phyloP scores from a whole-genome alignment of 768 basidiomycete species.

The Boletus rubroflammeus region DNA sequence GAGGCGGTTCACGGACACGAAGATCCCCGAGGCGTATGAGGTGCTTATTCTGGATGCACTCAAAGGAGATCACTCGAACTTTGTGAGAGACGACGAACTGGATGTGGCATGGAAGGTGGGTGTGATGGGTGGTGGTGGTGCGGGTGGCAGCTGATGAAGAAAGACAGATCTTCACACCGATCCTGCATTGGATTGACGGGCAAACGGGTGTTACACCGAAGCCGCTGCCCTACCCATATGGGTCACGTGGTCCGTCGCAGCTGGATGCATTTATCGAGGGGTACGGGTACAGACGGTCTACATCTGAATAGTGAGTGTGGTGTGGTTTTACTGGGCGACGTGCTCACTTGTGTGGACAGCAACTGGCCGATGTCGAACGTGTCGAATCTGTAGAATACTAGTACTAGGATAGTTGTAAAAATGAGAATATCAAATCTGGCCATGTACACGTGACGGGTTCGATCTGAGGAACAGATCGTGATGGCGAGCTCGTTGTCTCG shows the following conservation, averaged over 20 bases:
- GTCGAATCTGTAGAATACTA: constrained; percentile 26
- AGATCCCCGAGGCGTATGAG: constrained; percentile 97
- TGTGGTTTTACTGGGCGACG: neutral
- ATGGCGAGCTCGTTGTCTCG: constrained; percentile 19
- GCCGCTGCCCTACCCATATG: constrained; percentile 83
- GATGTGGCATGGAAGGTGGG: constrained; percentile 96
- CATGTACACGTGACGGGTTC: constrained; percentile 25
- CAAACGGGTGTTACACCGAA: constrained; percentile 60
- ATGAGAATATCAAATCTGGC: constrained; percentile 4
- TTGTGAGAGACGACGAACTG: constrained; percentile 96
- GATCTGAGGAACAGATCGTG: constrained; percentile 30
- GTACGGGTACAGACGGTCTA: constrained; percentile 73
- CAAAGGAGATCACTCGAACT: constrained; percentile 98
- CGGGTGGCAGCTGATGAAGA: constrained; percentile 5
- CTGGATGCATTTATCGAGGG: constrained; percentile 71
- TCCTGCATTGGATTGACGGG: constrained; percentile 95
- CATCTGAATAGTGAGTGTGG: constrained; percentile 71
- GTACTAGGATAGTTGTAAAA: neutral
- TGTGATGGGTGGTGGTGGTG: constrained; percentile 3
- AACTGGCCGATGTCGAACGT: constrained; percentile 26
- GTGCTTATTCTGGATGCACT: constrained; percentile 93
- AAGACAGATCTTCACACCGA: constrained; percentile 83
- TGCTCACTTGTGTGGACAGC: constrained; percentile 9
- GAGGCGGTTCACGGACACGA: constrained; percentile 82
- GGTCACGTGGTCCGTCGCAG: constrained; percentile 89